Percentiles rank a stretch among this genome's conserved stretches.
Conservation (phyloP, 2,329 filamentous ascomycete genomes). For the Dactylonectria macrodidyma region DNA sequence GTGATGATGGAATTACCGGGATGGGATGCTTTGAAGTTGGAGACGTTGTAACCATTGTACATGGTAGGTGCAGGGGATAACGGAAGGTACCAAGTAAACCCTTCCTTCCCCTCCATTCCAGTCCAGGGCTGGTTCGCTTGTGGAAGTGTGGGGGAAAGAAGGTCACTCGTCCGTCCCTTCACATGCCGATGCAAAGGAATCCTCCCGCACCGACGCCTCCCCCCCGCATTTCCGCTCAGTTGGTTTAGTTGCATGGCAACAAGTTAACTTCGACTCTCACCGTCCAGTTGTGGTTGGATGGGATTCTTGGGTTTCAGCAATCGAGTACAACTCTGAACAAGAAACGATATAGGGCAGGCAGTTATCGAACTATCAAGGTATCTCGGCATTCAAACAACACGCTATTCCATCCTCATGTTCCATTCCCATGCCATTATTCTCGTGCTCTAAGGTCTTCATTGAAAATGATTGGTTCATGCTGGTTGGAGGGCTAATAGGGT, state of each 20-base stretch:
- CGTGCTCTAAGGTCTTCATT: no score
- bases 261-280: background rate
- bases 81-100: background rate
- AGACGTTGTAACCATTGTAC: background rate
- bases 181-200: constrained; percentile 24
- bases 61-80: background rate
- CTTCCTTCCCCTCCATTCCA: no score
- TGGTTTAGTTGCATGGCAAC: background rate
- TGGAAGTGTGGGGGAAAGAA: constrained; percentile 16
- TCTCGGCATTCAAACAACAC: no score
- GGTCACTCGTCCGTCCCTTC: constrained; percentile 2
- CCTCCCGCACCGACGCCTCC: constrained; percentile 9
- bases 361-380: no score
- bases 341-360: background rate
- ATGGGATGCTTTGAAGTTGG: background rate
- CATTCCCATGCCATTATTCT: no score
- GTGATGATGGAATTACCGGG: constrained; percentile 6
- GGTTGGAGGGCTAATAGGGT: background rate
- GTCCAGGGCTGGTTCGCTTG: background rate
- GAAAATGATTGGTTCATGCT: no score
- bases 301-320: background rate
- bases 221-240: constrained; percentile 6
- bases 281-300: background rate
- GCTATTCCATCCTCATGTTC: no score
- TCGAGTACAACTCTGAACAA: background rate